Base-by-base conservation (phyloP, 2,329 filamentous ascomycete species). In the Alternaria longipes region DNA sequence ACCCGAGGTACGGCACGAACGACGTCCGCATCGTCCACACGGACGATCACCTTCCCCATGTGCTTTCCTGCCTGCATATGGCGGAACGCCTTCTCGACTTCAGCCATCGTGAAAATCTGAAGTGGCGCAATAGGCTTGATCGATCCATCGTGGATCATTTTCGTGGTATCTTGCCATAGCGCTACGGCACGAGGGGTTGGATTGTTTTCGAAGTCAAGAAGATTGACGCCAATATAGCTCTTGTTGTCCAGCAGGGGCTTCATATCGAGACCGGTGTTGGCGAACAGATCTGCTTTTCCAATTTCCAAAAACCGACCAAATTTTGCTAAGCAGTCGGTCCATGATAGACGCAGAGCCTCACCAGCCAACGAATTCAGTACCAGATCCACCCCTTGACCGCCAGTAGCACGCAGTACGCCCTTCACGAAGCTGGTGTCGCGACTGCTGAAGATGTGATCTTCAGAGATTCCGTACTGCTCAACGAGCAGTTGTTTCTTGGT, bases 41-140 rank as follows among this genome's bases (percentile, higher is more conserved):
- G 61, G 12, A 82, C 65, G 11, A 82, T 75, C 56, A 81, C 64
- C 64, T 82, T 82, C 5, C 81, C 80, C 8, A 74, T 75, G 42
- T 80, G 77, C 26, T 74, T 74, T 0, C 79, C 77, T 16, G 44
- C 32, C 62, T 60, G 30, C 72, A 75, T 24, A 78, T 70, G 54
- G 52, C 66, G 18, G 64, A 59, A 45, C 0, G 64, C 62, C 11
- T 52, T 45, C 49, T 62, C 53, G 16, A 65, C 24, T 16, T 59
- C 32, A 30, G 28, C 28, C 28, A 30, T 30, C 9, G 28, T 30
- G 28, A 30, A 30, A 11, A 30, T 4, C 28, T 30, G 28, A 30
- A 30, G 28, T 11, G 28, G 61, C 8, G 56, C 32, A 30, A 56
- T 44, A 8, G 60, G 56, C 20, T 53, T 42, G n/a, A 62, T 45